phyloP scores from a whole-genome alignment of 2,329 filamentous ascomycete species.

The Colletotrichum sp. region DNA sequence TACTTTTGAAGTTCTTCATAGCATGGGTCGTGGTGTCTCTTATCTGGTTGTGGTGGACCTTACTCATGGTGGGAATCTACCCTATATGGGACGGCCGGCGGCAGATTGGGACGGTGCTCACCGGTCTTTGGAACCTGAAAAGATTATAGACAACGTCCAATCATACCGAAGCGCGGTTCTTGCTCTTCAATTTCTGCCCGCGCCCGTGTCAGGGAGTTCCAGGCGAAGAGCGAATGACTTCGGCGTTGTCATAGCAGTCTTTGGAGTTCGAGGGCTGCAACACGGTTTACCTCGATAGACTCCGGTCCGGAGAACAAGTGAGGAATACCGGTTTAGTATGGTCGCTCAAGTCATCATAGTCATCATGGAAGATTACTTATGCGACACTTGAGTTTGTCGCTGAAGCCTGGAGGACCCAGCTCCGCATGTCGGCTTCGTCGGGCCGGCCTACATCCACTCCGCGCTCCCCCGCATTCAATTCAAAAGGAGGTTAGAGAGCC shows the following conservation, averaged over 20 bases:
- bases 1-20: constrained; percentile 45
- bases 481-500: neutral
- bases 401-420: neutral
- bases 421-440: neutral
- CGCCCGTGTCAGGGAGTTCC: neutral
- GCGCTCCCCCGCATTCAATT: neutral
- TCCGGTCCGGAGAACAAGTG: neutral
- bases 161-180: neutral
- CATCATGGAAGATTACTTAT: neutral
- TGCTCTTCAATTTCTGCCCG: neutral
- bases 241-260: neutral
- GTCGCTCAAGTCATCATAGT: neutral
- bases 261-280: neutral
- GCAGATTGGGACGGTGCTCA: constrained; percentile 28
- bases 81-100: constrained; percentile 52
- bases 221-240: neutral
- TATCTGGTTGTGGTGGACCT: constrained; percentile 57
- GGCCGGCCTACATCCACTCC: neutral
- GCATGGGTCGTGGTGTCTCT: constrained; percentile 56
- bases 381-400: neutral
- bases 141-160: neutral
- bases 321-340: neutral
- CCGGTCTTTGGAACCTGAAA: neutral
- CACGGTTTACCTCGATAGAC: neutral
- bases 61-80: constrained; percentile 53